Evolutionary conservation across 495 filamentous ascomycete genomes (phyloP).

Genomic region (Lineolata rhizophorae): DNA sequence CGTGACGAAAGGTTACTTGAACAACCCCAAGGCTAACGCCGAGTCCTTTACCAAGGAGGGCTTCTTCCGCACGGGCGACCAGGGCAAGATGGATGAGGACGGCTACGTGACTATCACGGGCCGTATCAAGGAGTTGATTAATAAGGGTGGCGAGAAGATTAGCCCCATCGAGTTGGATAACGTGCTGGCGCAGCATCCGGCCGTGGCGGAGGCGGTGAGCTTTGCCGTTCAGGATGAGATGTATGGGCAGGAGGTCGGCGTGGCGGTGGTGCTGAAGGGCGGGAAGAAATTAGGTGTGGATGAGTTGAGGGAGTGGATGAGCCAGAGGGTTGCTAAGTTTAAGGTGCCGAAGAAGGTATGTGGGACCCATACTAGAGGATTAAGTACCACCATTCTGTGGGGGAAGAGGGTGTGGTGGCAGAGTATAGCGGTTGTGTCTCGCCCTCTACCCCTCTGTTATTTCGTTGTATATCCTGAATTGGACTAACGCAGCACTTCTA

Average conservation of each 20-base stretch:
- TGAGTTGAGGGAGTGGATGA: slow-evolving; percentile 44
- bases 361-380: slow-evolving; percentile 3
- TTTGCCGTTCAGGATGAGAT: slow-evolving; percentile 57
- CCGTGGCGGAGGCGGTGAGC: slow-evolving; percentile 54
- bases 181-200: slow-evolving; percentile 40
- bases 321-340: slow-evolving; percentile 47
- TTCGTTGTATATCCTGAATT: no score
- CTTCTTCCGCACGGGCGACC: slow-evolving; percentile 71
- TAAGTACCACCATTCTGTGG: no score
- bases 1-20: slow-evolving; percentile 63
- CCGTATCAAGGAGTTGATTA: slow-evolving; percentile 22
- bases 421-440: no score
- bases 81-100: slow-evolving; percentile 45
- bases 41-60: slow-evolving; percentile 44
- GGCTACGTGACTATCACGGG: slow-evolving; percentile 21
- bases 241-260: slow-evolving; percentile 64
- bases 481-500: no score
- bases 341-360: slow-evolving; percentile 66
- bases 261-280: slow-evolving; percentile 52
- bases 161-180: slow-evolving; percentile 68
- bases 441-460: no score
- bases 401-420: no score
- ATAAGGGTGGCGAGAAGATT: slow-evolving; percentile 23
- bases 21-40: slow-evolving; percentile 44
- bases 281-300: slow-evolving; percentile 27